Evolutionary conservation across 495 filamentous ascomycete genomes (phyloP).

Genomic region (Cercophora newfieldiana): DNA sequence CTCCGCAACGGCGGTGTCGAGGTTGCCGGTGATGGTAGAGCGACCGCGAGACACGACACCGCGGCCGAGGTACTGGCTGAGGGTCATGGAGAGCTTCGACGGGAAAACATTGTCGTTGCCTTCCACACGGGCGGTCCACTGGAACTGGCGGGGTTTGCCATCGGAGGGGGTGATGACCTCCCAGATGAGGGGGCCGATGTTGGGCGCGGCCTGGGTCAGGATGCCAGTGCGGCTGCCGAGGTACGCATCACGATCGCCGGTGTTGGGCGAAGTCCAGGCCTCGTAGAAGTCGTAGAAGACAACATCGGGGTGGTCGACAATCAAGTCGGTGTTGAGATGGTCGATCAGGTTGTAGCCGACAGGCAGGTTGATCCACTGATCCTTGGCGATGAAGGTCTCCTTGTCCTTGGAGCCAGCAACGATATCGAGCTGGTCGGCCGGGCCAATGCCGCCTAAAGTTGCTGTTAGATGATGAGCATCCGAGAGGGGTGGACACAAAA

Average conservation of each 20-base stretch:
- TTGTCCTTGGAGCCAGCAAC: conserved; percentile 55
- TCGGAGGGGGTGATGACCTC: conserved; percentile 58
- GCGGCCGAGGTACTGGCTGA: conserved; percentile 65
- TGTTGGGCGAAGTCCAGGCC: conserved; percentile 51
- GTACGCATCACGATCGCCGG: conserved; percentile 38
- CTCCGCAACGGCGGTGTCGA: conserved; percentile 55
- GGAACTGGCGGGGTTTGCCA: conserved; percentile 63
- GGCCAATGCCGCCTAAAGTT: conserved; percentile 59
- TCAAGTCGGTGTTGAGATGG: conserved; percentile 68
- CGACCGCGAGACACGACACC: conserved; percentile 61
- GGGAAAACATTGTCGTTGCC: conserved; percentile 42
- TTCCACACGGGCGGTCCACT: conserved; percentile 66
- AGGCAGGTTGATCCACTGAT: conserved; percentile 69
- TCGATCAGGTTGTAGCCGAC: conserved; percentile 75
- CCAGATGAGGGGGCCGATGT: conserved; percentile 64
- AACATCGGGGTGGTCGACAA: conserved; percentile 61
- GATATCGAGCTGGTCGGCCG: conserved; percentile 58
- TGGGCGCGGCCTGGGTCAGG: conserved; percentile 67
- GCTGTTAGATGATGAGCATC: conserved; percentile 2
- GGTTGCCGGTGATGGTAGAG: conserved; percentile 55
- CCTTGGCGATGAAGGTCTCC: conserved; percentile 49
- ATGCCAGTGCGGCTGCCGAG: conserved; percentile 57
- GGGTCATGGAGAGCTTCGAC: conserved; percentile 52
- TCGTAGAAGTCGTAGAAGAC: conserved; percentile 66
- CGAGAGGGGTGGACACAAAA: background rate